Conservation (phyloP, 305 asterid genomes). For the Striga hermonthica region DNA sequence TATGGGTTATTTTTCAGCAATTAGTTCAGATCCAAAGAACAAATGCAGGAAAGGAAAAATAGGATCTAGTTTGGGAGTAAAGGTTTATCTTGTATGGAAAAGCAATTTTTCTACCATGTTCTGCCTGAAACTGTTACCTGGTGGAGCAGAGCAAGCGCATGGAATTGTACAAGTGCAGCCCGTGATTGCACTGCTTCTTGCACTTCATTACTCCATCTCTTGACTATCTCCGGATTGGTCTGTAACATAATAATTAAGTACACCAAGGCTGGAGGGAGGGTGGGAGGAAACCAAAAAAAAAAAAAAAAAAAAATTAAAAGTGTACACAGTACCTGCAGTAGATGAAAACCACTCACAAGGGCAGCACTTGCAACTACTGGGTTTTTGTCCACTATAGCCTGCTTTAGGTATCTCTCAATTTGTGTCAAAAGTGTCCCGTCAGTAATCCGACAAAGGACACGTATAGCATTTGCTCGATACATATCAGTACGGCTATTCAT, state of each 20-base stretch:
- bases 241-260: constrained; percentile 33
- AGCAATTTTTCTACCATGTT: constrained; percentile 5
- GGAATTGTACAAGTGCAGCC: constrained; percentile 97
- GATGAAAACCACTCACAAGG: constrained; percentile 89
- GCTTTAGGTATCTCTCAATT: constrained; percentile 91
- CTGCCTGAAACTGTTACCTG: constrained; percentile 54
- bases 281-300: constrained; percentile 7
- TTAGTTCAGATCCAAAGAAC: neutral
- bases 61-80: constrained; percentile 4
- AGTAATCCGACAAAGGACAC: constrained; percentile 84
- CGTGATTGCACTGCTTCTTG: constrained; percentile 99
- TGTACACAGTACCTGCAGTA: constrained; percentile 64
- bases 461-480: constrained; percentile 94
- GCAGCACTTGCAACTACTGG: constrained; percentile 98
- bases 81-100: neutral
- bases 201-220: constrained; percentile 99
- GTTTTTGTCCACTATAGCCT: constrained; percentile 93
- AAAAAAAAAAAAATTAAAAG: constrained; percentile 18
- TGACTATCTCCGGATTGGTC: constrained; percentile 95
- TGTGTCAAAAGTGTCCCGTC: constrained; percentile 92
- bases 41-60: neutral
- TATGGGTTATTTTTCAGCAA: constrained; percentile 2
- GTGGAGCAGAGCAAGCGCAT: constrained; percentile 93
- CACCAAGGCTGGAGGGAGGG: constrained; percentile 14
- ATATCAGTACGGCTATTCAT: constrained; percentile 96